Base-by-base conservation (phyloP, 2,329 filamentous ascomycete genomes). In the Cladosporium sp. region DNA sequence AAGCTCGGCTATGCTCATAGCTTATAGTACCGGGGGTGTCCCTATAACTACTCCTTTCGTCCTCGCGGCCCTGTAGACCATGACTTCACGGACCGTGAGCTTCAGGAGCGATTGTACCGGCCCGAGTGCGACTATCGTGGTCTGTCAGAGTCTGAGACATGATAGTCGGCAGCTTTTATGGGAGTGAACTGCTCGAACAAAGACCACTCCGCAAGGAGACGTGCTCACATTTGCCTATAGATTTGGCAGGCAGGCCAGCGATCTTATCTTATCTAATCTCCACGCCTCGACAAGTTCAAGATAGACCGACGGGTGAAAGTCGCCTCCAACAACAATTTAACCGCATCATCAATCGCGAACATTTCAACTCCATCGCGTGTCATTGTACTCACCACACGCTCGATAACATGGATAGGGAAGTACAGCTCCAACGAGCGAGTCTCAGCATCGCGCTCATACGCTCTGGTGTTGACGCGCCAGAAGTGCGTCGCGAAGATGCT, bases 391-490 rank as follows among this genome's bases (percentile, higher is more conserved):
- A 24, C 10, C n/a, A 32, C 52, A 34, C 28, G 32, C 15, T n/a
- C 3, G 18, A 4, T 10, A 52, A 28, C 4, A 55, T 55, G 52
- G 52, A 55, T 18, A 55, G 32, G n/a, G 52, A 55, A 32, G 52
- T 55, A 34, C 52, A 55, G 8, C 15, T 55, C 3, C 52, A 55
- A 6, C 34, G 55, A 24, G 55, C 55, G 21, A 41, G 32, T 18
- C 58, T 65, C 55, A 65, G 24, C 30, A 65, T 47, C 55, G 34
- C 55, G n/a, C 24, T 65, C 11, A 12, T 65, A 14, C 63, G 63
- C 55, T 36, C 41, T 3, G 63, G 58, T 12, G 24, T 26, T 30
- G 63, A 38, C 18, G 63, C 54, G 32, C 63, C 63, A 26, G 63
- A 65, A 18, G 47, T 65, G 11, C 26, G 32, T n/a, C 63, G 63